Evolutionary conservation across 2,329 filamentous ascomycete genomes (phyloP).

Genomic region (Akanthomyces uredinophilus): DNA sequence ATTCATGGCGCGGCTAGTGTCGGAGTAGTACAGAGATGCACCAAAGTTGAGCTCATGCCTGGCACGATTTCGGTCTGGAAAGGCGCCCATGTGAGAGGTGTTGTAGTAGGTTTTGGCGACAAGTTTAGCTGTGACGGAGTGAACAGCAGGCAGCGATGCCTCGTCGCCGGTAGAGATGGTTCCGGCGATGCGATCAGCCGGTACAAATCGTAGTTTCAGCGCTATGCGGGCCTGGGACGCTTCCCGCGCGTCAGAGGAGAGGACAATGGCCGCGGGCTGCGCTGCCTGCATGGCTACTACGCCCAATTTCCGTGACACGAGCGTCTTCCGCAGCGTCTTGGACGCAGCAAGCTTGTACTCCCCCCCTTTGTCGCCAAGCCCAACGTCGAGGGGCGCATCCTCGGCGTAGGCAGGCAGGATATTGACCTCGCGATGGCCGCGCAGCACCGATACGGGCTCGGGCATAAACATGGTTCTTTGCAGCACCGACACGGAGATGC

Average conservation of each 20-base stretch:
- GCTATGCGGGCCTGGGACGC: neutral
- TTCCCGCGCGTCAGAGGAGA: neutral
- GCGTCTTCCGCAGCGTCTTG: neutral
- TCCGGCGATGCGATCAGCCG: neutral
- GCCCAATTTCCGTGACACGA: conserved; percentile 3
- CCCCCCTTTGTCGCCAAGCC: neutral
- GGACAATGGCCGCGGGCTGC: neutral
- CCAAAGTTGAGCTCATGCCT: neutral
- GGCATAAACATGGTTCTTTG: neutral
- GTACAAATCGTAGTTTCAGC: neutral
- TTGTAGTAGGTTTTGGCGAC: conserved; percentile 5
- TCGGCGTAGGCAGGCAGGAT: neutral
- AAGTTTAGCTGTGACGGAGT: conserved; percentile 3
- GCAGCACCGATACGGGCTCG: neutral
- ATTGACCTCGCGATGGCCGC: neutral
- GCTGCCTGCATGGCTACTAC: neutral
- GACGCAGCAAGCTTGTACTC: neutral
- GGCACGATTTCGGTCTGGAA: neutral
- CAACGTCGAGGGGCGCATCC: conserved; percentile 4
- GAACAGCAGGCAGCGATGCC: neutral
- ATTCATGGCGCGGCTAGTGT: neutral
- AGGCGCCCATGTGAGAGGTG: conserved; percentile 2
- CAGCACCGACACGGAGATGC: neutral
- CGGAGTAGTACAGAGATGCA: neutral
- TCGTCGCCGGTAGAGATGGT: neutral